These are phyloP conservation scores for Melanopsichium pennsylvanicum DNA, from an alignment of 1,284 basidiomycete genomes.

Conservation along the genomic window DNA sequence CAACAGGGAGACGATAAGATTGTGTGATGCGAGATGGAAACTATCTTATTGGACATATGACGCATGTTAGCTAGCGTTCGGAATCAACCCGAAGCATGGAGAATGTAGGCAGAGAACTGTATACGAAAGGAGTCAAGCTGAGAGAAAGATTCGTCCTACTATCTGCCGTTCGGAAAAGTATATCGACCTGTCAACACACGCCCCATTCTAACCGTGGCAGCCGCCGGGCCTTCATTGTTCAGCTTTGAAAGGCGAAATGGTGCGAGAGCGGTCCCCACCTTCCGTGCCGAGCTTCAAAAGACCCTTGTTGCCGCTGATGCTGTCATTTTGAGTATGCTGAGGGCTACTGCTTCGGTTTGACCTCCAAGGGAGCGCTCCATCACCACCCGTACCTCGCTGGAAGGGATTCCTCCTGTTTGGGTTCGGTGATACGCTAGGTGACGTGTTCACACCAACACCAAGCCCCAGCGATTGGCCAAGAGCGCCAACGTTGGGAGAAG, in stretches of 20 bases:
- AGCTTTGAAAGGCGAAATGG: slow-evolving; percentile 24
- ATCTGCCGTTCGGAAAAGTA: too few species aligned
- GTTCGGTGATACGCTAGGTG: slow-evolving; percentile 6
- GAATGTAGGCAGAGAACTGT: too few species aligned
- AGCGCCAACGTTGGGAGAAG: background rate
- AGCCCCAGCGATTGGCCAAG: slow-evolving; percentile 31
- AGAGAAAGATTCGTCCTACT: too few species aligned
- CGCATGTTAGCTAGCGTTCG: too few species aligned
- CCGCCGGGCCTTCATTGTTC: background rate
- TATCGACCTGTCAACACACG: too few species aligned
- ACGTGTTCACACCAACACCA: slow-evolving; percentile 2
- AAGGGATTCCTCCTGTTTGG: slow-evolving; percentile 1
- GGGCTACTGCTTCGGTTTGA: slow-evolving; percentile 9
- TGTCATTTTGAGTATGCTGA: background rate
- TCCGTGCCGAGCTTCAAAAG: too few species aligned
- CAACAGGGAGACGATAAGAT: too few species aligned
- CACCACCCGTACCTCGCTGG: background rate
- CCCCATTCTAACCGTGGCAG: too few species aligned
- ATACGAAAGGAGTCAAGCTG: too few species aligned
- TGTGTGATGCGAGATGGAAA: background rate
- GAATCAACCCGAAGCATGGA: background rate
- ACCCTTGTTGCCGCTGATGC: background rate
- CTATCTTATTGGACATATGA: background rate
- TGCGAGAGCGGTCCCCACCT: background rate
- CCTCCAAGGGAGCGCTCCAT: slow-evolving; percentile 17